These are phyloP conservation scores for Nicotiana sylvestris DNA, from an alignment of 257 asterid species.

Conservation along the genomic window DNA sequence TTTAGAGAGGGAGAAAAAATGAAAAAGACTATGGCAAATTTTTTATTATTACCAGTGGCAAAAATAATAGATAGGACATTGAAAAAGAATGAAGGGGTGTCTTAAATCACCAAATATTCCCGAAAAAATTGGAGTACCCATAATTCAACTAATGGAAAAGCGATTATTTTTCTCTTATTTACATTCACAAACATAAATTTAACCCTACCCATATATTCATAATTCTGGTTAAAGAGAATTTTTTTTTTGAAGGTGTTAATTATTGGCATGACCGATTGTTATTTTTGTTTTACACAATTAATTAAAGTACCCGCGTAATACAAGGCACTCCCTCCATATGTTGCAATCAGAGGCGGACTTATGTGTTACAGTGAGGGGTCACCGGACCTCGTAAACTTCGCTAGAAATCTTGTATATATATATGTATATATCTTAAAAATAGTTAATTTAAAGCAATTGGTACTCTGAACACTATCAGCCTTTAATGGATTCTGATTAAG, in stretches of 20 bases:
- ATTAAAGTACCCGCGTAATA: no score
- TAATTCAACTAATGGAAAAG: neutral
- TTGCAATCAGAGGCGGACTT: neutral
- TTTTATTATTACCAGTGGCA: neutral
- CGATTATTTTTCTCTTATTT: neutral
- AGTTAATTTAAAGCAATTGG: no score
- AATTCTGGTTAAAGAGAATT: neutral
- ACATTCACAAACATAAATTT: neutral
- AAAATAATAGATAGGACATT: neutral
- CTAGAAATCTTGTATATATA: no score
- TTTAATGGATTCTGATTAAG: no score
- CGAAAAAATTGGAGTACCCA: neutral
- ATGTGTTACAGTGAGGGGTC: no score
- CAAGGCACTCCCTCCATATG: neutral
- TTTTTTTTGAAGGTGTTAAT: neutral
- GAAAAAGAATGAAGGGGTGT: neutral
- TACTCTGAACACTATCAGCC: no score
- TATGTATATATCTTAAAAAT: no score
- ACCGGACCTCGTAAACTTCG: no score
- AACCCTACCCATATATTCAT: neutral
- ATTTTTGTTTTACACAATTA: neutral
- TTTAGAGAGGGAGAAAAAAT: neutral
- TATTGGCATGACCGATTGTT: neutral
- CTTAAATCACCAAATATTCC: neutral
- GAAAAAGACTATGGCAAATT: neutral